Evolutionary conservation across 139 green algal species (phyloP).

Genomic region (Chlamydomonas sp.): DNA sequence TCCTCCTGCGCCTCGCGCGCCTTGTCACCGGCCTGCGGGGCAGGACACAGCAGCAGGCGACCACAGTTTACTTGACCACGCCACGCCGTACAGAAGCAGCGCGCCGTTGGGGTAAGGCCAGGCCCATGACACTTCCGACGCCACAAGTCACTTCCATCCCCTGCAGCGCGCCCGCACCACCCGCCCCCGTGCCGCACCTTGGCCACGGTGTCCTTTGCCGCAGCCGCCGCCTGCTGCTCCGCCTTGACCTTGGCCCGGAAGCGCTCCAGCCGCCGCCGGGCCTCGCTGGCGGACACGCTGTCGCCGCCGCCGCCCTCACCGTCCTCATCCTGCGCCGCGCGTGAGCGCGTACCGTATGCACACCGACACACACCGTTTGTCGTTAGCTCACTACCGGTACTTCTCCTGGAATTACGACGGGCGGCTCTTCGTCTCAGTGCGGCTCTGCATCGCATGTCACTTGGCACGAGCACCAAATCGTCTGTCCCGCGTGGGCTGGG

Average conservation of each 20-base stretch:
- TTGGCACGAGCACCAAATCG: too few relatives aligned
- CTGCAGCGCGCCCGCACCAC: background rate
- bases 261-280: constrained; percentile 57
- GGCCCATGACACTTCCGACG: background rate
- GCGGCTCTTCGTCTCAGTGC: too few relatives aligned
- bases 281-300: constrained; percentile 59
- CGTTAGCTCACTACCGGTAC: too few relatives aligned
- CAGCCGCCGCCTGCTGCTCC: constrained; percentile 25
- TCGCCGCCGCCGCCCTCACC: constrained; percentile 12
- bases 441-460: too few relatives aligned
- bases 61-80: too few relatives aligned
- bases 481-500: too few relatives aligned
- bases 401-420: too few relatives aligned
- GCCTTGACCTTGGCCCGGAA: constrained; percentile 52
- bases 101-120: background rate
- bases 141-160: background rate
- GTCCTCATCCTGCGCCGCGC: constrained; percentile 32
- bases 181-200: background rate
- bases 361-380: background rate
- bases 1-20: constrained; percentile 46
- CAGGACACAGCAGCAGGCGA: background rate
- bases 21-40: constrained; percentile 35
- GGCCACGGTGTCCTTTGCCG: constrained; percentile 12
- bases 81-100: too few relatives aligned
- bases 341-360: background rate